Evolutionary conservation across 345 rosid genomes (phyloP), one percentile per base, ranked within the genome.

Genomic region (Gossypium arboreum): DNA sequence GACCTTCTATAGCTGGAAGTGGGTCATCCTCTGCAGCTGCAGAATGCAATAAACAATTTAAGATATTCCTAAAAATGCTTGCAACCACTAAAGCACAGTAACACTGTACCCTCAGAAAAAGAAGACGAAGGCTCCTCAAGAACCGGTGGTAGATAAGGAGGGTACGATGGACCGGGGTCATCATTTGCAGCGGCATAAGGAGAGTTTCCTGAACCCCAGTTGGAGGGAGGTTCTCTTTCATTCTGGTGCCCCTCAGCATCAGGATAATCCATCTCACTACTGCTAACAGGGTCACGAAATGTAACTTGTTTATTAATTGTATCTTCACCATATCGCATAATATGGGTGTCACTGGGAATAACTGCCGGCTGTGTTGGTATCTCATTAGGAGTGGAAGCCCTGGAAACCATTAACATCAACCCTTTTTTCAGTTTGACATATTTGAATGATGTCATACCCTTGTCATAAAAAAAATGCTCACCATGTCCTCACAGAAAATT

Each of bases 51-150:
- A 77, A 59, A 79, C 71, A 70, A 54, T 79, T 55, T 75, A 62
- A 78, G 76, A 77, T 24, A 73, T 63, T 62, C 73, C 73, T 74
- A 77, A 24, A 70, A 12, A 58, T 51, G 71, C 59, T 70, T 24
- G 12, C 20, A 78, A 56, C 25, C 56, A 51, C 25, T 18, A 44
- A 47, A 20, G 25, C 52, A 67, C 75, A 12, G 34, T 58, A 75
- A 13, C n/a, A 18, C 29, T 62, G 75, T 86, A 89, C 97, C 97
- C 84, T 95, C 99, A 24, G 99, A 95, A 79, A 84, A 83, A 47
- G 99, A 95, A 73, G 98, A 94, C 73, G 93, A 77, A 70, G 91
- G 94, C 75, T 95, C 98, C 84, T 93, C 98, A 82, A 84, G 89
- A 84, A 91, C 96, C 29, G 98, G 88, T 75, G 96, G 55, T 45